Evolutionary conservation across 1,139 yeast genomes (phyloP).

Genomic region (Pichia sp.): DNA sequence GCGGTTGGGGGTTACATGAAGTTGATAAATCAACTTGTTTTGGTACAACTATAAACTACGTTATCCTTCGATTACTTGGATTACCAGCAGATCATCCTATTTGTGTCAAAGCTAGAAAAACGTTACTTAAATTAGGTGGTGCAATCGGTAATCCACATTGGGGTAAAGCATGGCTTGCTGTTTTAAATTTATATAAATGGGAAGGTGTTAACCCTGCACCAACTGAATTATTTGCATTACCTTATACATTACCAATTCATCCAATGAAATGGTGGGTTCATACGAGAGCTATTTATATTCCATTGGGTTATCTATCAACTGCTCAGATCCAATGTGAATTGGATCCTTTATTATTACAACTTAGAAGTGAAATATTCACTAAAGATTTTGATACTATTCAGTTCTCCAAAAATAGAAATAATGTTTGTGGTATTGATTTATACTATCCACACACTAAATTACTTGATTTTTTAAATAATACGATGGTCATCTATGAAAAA

Average conservation of each 20-base stretch:
- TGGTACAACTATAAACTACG: slow-evolving; percentile 88
- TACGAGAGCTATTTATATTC: slow-evolving; percentile 85
- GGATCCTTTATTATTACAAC: slow-evolving; percentile 54
- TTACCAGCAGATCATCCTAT: slow-evolving; percentile 69
- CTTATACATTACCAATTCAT: slow-evolving; percentile 74
- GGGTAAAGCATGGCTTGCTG: slow-evolving; percentile 91
- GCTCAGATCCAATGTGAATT: slow-evolving; percentile 49
- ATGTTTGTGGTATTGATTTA: slow-evolving; percentile 85
- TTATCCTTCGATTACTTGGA: slow-evolving; percentile 71
- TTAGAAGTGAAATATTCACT: slow-evolving; percentile 73
- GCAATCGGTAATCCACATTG: slow-evolving; percentile 91
- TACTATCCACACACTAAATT: slow-evolving; percentile 84
- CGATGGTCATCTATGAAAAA: slow-evolving; percentile 59
- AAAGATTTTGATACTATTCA: slow-evolving; percentile 60
- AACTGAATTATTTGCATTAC: slow-evolving; percentile 88
- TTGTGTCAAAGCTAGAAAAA: slow-evolving; percentile 67
- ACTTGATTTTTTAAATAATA: slow-evolving; percentile 57
- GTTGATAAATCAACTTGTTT: slow-evolving; percentile 91
- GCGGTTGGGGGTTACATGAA: slow-evolving; percentile 98
- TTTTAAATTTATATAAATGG: slow-evolving; percentile 81
- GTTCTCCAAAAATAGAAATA: slow-evolving; percentile 66
- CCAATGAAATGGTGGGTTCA: slow-evolving; percentile 99
- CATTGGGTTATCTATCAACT: slow-evolving; percentile 75
- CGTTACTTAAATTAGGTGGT: slow-evolving; percentile 73
- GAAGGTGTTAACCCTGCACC: slow-evolving; percentile 98